phyloP scores from a whole-genome alignment of 345 rosid species.

The Gossypium anomalum region DNA sequence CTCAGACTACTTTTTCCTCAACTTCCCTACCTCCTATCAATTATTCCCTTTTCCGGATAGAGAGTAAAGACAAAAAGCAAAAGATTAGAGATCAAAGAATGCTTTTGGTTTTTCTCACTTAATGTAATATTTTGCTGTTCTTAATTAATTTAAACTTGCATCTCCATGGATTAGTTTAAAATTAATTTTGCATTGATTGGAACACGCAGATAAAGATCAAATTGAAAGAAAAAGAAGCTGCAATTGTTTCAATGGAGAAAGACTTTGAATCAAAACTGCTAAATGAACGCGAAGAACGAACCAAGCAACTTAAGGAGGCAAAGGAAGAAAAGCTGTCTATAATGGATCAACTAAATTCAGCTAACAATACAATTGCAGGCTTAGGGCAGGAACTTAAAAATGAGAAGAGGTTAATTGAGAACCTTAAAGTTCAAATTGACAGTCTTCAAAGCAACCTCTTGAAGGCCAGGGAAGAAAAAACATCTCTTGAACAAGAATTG shows the following conservation, averaged over 20 bases:
- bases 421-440: constrained; percentile 47
- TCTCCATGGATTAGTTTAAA: constrained; percentile 7
- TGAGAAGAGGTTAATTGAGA: constrained; percentile 51
- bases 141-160: neutral
- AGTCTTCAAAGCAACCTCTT: constrained; percentile 46
- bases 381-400: constrained; percentile 70
- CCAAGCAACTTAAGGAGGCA: constrained; percentile 41
- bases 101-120: neutral
- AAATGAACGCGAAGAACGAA: constrained; percentile 58
- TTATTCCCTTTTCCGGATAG: no score
- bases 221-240: constrained; percentile 66
- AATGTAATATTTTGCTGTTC: constrained; percentile 3
- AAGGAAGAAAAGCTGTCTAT: constrained; percentile 58
- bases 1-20: neutral
- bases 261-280: constrained; percentile 51
- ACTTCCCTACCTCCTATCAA: neutral
- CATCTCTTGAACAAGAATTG: constrained; percentile 48
- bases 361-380: constrained; percentile 49
- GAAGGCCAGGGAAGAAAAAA: constrained; percentile 54
- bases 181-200: constrained; percentile 18
- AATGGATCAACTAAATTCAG: constrained; percentile 52
- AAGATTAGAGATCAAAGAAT: neutral
- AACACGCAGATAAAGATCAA: constrained; percentile 54
- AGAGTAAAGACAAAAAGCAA: neutral
- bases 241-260: constrained; percentile 46